Evolutionary conservation across 2,329 filamentous ascomycete species (phyloP).

Genomic region (Colletotrichum sp.): DNA sequence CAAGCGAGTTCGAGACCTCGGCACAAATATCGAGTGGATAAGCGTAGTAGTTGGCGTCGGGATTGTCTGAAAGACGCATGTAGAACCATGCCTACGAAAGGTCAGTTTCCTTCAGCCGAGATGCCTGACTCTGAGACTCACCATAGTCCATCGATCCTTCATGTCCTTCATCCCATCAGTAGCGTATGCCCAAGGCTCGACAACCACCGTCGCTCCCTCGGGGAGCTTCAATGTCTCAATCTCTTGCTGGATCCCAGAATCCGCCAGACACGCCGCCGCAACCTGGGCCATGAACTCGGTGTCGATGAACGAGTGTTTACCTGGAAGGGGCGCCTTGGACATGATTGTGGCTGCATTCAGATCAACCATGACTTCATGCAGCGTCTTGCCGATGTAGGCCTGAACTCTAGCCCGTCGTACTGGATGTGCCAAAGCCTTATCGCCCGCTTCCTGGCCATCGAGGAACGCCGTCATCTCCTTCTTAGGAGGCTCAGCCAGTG

Average conservation of each 20-base stretch:
- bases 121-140: constrained; percentile 23
- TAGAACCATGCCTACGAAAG: constrained; percentile 15
- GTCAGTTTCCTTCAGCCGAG: background rate
- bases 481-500: constrained; percentile 50
- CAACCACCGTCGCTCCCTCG: constrained; percentile 44
- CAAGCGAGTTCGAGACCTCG: constrained; percentile 53
- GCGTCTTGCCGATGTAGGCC: constrained; percentile 23
- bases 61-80: constrained; percentile 37
- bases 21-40: constrained; percentile 60
- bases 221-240: constrained; percentile 49
- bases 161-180: constrained; percentile 59
- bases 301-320: constrained; percentile 52
- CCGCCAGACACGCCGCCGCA: constrained; percentile 50
- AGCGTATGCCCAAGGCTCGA: constrained; percentile 62
- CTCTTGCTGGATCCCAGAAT: constrained; percentile 46
- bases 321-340: constrained; percentile 35
- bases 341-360: constrained; percentile 13
- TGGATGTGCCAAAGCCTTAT: background rate
- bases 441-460: constrained; percentile 35
- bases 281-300: constrained; percentile 51
- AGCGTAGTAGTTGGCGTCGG: constrained; percentile 61
- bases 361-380: constrained; percentile 26
- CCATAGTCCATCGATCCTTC: constrained; percentile 52
- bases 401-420: constrained; percentile 39
- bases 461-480: constrained; percentile 44